Evolutionary conservation across 495 filamentous ascomycete genomes (phyloP), one percentile per base, ranked within the genome.

Genomic region (Jackrogersella minutella): DNA sequence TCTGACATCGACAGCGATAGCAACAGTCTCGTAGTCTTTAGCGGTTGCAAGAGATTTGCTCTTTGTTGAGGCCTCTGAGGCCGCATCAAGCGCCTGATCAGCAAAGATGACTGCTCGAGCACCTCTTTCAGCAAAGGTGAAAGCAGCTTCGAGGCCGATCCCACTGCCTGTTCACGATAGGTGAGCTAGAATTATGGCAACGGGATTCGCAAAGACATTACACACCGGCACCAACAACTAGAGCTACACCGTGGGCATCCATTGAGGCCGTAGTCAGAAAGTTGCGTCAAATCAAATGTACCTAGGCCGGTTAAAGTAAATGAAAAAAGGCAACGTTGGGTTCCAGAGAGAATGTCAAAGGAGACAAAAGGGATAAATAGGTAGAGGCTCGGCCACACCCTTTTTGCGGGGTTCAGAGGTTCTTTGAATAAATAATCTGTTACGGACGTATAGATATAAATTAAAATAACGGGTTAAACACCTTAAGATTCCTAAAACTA

Each of bases 41-140:
- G 69, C 59, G 11, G 40, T 74, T 4, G 76, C 76, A 13, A 71
- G 21, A 0, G 39, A 30, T 21, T 67, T 62, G 65, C 76, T 73
- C n/a, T 65, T 49, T 7, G 53, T 58, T 3, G 71, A 69, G 10
- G 58, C 64, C 28, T 60, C 46, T 0, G n/a, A 17, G 2, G 73
- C 74, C 6, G 67, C 61, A 22, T 58, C 51, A 3, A 73, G 9
- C 21, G 67, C 57, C 3, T 67, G 24, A 46, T 78, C 73, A 8
- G 74, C 73, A n/a, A 78, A 68, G 0, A 70, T 40, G 6, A 77
- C 65, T 0, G 65, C 75, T 13, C 58, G 46, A 2, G 68, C 70
- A 7, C 77, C 77, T 24, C 69, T 74, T 41, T 73, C 75, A 3
- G 77, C 77, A 34, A 76, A 77, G 1, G 61, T 64, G 11, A 72